Evolutionary conservation across 805 yeast species (phyloP).

Genomic region (Komagataella ulmi): DNA sequence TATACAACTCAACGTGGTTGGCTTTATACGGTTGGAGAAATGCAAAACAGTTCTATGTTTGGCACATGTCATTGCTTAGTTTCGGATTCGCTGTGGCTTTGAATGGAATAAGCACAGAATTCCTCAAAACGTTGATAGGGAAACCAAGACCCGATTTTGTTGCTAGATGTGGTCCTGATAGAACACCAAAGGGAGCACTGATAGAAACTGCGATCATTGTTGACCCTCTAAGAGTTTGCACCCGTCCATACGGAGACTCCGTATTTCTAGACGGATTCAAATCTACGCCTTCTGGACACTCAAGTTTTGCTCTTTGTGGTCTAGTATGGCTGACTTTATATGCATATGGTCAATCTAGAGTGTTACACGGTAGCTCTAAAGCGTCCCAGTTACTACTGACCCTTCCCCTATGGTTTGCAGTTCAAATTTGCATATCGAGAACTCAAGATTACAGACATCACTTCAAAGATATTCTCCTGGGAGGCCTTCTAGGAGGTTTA

Average conservation of each 20-base stretch:
- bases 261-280: constrained; percentile 50
- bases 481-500: constrained; percentile 47
- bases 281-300: constrained; percentile 74
- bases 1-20: constrained; percentile 13
- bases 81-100: constrained; percentile 26
- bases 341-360: constrained; percentile 21
- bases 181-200: constrained; percentile 4
- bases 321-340: constrained; percentile 52
- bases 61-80: constrained; percentile 21
- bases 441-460: constrained; percentile 90
- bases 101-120: constrained; percentile 50
- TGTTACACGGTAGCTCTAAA: constrained; percentile 7
- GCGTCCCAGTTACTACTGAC: constrained; percentile 9
- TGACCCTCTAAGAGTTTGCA: constrained; percentile 13
- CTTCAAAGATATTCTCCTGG: constrained; percentile 65
- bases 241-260: constrained; percentile 18
- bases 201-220: constrained; percentile 11
- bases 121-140: constrained; percentile 69
- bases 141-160: constrained; percentile 85
- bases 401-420: constrained; percentile 49
- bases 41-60: constrained; percentile 21
- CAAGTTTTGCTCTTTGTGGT: constrained; percentile 58
- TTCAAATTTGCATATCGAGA: constrained; percentile 63
- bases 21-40: constrained; percentile 17
- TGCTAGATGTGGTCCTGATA: constrained; percentile 63